phyloP scores from a whole-genome alignment of 23 red algal species.

The Gracilariopsis chorda region DNA sequence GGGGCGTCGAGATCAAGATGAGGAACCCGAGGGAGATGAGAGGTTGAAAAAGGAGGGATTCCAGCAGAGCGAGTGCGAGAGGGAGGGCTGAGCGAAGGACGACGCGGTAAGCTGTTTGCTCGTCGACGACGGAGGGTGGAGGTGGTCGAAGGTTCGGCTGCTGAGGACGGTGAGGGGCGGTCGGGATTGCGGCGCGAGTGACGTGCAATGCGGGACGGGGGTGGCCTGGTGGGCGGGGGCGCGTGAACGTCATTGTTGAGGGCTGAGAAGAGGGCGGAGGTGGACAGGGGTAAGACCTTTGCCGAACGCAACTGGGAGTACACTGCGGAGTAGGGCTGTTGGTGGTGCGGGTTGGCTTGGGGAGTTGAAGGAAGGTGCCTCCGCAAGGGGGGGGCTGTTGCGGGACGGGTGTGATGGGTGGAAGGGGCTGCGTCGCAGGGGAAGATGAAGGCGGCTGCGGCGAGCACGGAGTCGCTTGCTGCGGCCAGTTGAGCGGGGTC shows the following conservation, averaged over 20 bases:
- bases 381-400: neutral
- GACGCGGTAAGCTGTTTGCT: conserved; percentile 21
- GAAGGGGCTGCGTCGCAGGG: neutral
- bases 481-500: neutral
- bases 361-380: neutral
- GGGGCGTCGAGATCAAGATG: neutral
- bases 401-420: neutral
- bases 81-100: conserved; percentile 17
- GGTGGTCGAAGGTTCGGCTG: neutral
- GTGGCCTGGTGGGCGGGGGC: neutral
- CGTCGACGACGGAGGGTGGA: neutral
- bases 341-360: neutral
- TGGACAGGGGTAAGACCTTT: neutral
- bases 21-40: neutral
- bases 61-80: neutral
- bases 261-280: neutral
- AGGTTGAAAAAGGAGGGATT: neutral
- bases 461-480: neutral
- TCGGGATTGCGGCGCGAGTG: neutral
- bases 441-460: conserved; percentile 29
- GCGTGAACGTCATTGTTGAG: neutral
- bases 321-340: neutral
- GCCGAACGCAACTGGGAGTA: neutral
- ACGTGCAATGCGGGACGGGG: neutral
- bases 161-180: neutral